Conservation (phyloP, 768 basidiomycete genomes). For the Podaxis sp. region DNA sequence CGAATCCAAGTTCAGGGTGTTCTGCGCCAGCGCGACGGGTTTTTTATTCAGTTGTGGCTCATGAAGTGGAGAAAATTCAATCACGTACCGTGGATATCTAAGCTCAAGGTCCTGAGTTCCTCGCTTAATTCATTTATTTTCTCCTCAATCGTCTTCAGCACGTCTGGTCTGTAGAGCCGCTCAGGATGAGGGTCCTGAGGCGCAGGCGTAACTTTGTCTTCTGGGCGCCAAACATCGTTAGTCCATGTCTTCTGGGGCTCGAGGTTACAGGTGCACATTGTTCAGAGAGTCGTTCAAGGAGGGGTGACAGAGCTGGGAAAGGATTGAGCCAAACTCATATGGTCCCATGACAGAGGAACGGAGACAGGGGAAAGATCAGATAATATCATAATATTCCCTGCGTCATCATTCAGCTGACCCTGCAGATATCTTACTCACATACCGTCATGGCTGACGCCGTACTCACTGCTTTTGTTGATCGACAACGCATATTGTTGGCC, state of each 20-base stretch:
- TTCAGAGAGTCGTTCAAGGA: background rate
- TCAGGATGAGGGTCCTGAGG: constrained; percentile 32
- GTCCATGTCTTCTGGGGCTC: constrained; percentile 13
- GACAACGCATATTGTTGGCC: constrained; percentile 65
- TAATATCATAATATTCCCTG: background rate
- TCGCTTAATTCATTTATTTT: constrained; percentile 52
- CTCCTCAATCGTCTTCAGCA: constrained; percentile 59
- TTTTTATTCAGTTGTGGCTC: background rate
- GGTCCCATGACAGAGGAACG: constrained; percentile 5
- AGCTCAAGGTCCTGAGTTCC: constrained; percentile 59
- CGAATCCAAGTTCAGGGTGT: constrained; percentile 67
- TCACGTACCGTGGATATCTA: constrained; percentile 67
- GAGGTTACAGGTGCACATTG: constrained; percentile 25
- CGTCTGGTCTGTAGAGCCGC: constrained; percentile 53
- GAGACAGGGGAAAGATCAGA: background rate
- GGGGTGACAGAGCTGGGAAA: background rate
- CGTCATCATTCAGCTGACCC: background rate
- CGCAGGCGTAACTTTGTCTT: constrained; percentile 29
- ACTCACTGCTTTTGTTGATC: constrained; percentile 59
- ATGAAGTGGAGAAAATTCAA: background rate
- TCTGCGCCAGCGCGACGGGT: constrained; percentile 34
- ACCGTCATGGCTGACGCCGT: constrained; percentile 33
- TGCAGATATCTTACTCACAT: background rate
- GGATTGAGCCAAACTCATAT: background rate
- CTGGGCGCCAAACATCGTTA: constrained; percentile 43